Percentiles rank a stretch among this genome's conserved stretches.
Conservation (phyloP, 768 basidiomycete genomes). For the Tremella mesenterica region DNA sequence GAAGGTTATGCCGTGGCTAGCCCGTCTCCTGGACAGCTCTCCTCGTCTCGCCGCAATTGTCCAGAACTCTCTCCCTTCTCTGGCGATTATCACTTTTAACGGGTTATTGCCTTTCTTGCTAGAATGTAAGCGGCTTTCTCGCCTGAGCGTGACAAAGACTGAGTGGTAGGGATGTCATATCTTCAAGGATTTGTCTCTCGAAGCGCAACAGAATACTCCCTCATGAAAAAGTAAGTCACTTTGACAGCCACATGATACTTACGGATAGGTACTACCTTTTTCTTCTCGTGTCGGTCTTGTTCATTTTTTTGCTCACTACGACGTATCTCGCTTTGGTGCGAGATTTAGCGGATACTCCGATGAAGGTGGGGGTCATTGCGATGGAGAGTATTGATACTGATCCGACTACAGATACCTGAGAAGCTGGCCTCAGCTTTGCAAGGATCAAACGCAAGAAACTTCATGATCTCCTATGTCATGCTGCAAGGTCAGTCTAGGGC, state of each 20-base stretch:
- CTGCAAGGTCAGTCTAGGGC: constrained; percentile 37
- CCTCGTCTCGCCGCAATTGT: constrained; percentile 72
- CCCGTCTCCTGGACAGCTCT: constrained; percentile 61
- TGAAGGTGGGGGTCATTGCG: constrained; percentile 49
- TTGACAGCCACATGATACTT: background rate
- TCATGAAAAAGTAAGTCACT: constrained; percentile 71
- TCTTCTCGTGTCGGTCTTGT: constrained; percentile 82
- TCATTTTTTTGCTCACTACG: constrained; percentile 83
- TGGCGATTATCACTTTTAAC: constrained; percentile 84
- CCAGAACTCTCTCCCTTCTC: constrained; percentile 85
- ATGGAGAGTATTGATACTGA: background rate
- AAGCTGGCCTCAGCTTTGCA: constrained; percentile 78
- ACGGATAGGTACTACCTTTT: constrained; percentile 76
- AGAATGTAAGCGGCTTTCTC: constrained; percentile 54
- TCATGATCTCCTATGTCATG: constrained; percentile 50
- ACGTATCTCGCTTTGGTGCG: constrained; percentile 86
- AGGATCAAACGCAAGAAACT: constrained; percentile 51
- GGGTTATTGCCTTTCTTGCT: constrained; percentile 78
- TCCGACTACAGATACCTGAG: constrained; percentile 57
- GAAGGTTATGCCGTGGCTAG: constrained; percentile 79
- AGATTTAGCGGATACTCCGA: constrained; percentile 85
- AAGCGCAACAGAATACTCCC: constrained; percentile 86
- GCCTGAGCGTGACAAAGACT: background rate
- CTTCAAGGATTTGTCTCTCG: constrained; percentile 82
- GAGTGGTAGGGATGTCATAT: constrained; percentile 58